A percentile compares a stretch with the other conserved stretches of the same genome.
Conservation (phyloP, 2,329 filamentous ascomycete species). For the Dendrostoma leiphaemia region DNA sequence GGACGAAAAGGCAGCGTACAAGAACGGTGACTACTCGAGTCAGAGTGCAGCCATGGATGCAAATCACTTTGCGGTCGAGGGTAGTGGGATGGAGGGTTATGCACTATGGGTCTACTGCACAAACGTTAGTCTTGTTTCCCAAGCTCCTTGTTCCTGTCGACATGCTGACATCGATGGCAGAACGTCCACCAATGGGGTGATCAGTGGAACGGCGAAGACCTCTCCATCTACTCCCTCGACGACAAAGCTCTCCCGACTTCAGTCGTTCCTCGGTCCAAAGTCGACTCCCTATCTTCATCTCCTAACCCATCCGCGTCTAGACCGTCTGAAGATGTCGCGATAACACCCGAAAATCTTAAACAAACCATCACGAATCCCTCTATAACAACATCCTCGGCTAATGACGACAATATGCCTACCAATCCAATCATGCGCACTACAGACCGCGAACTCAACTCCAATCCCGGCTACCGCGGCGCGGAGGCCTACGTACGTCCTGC, state of each 20-base stretch:
- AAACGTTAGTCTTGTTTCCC: slow-evolving; percentile 45
- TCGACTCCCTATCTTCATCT: slow-evolving; percentile 43
- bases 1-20: slow-evolving; percentile 94
- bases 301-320: slow-evolving; percentile 34
- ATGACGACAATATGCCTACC: slow-evolving; percentile 27
- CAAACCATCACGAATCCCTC: slow-evolving; percentile 66
- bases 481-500: slow-evolving; percentile 90
- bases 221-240: slow-evolving; percentile 85
- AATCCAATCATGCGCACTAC: slow-evolving; percentile 30
- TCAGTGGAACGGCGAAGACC: slow-evolving; percentile 95
- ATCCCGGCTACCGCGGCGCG: slow-evolving; percentile 79
- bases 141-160: no score
- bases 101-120: slow-evolving; percentile 85
- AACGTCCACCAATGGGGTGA: slow-evolving; percentile 90
- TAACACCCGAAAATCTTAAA: slow-evolving; percentile 76
- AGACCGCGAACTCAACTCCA: slow-evolving; percentile 57
- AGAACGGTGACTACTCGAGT: slow-evolving; percentile 90
- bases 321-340: slow-evolving; percentile 41
- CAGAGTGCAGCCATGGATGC: slow-evolving; percentile 93
- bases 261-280: slow-evolving; percentile 20
- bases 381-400: slow-evolving; percentile 52
- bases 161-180: slow-evolving; percentile 35
- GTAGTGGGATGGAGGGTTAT: slow-evolving; percentile 78
- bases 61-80: slow-evolving; percentile 91
- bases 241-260: slow-evolving; percentile 64